Base-by-base conservation (phyloP, 441 rosid genomes). In the Theobroma grandiflorum region DNA sequence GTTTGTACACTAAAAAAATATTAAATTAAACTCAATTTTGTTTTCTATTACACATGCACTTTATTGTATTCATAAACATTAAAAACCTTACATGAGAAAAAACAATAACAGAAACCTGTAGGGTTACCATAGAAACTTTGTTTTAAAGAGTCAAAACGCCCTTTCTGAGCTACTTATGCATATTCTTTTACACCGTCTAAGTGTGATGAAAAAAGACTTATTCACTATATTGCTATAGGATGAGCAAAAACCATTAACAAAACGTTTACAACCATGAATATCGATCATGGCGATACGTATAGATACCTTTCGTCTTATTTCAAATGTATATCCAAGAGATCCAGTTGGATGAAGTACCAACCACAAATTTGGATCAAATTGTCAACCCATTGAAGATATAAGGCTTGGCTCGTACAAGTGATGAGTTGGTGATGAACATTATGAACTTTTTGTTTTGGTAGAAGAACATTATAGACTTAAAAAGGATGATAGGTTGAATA, bases 401-500 rank as follows among this genome's bases (percentile, higher is more conserved):
- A 26, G 43, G 26, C 5, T 35, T 22, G 0, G 61, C 57, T 71
- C 2, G 22, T 53, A 35, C 22, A 22, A 58, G 14, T 26, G 12
- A 31, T 31, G 10, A 63, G 76, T 9, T 31, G 61, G 20, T 12
- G 61, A 8, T 42, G 31, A 70, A 15, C 45, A 78, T 82, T 35
- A 10, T 53, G 1, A 45, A 26, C 52, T 26, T 64, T 42, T 18
- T 1, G 0, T 26, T 47, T 14, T 26, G 57, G 57, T 40, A n/a
- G 22, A 31, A 37, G 10, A 43, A 18, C 18, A n/a, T 7, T 10
- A n/a, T 53, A 26, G 37, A 35, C 76, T 37, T 31, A 79, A 78
- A 73, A 53, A 2, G 70, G 49, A 55, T 79, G 81, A 71, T 58
- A 59, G 65, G 76, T 67, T 66, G 74, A 78, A 70, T 63, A 72